phyloP scores from a whole-genome alignment of 345 rosid species.

The Populus nigra region DNA sequence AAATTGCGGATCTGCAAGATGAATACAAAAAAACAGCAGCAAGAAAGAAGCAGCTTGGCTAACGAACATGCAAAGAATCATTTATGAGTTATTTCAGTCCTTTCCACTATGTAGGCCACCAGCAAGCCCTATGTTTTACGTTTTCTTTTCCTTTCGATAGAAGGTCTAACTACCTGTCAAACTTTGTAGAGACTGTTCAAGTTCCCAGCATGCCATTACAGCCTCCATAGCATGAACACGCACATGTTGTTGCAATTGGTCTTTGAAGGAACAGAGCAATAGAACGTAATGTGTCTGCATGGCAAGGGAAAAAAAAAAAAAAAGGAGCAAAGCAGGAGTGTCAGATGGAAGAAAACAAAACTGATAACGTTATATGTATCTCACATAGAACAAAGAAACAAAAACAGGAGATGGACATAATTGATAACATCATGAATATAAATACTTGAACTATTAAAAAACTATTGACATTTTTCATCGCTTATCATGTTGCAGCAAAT shows the following conservation, averaged over 20 bases:
- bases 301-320: conserved; percentile 15
- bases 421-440: background rate
- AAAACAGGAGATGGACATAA: background rate
- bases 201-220: conserved; percentile 82
- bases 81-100: background rate
- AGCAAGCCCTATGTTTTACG: background rate
- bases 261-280: conserved; percentile 71
- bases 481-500: background rate
- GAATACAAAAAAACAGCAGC: background rate
- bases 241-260: conserved; percentile 81
- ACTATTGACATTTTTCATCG: background rate
- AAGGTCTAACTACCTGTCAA: conserved; percentile 46
- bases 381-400: background rate
- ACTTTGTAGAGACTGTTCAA: conserved; percentile 71
- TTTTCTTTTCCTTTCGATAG: background rate
- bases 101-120: background rate
- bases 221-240: conserved; percentile 93
- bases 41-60: background rate
- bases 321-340: background rate
- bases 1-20: background rate
- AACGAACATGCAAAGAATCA: background rate
- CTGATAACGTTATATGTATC: background rate
- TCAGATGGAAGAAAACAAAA: conserved; percentile 10
- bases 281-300: conserved; percentile 74
- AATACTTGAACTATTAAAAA: background rate